These are phyloP conservation scores for Colletotrichum incanum DNA, from an alignment of 2,329 filamentous ascomycete species.

Conservation along the genomic window DNA sequence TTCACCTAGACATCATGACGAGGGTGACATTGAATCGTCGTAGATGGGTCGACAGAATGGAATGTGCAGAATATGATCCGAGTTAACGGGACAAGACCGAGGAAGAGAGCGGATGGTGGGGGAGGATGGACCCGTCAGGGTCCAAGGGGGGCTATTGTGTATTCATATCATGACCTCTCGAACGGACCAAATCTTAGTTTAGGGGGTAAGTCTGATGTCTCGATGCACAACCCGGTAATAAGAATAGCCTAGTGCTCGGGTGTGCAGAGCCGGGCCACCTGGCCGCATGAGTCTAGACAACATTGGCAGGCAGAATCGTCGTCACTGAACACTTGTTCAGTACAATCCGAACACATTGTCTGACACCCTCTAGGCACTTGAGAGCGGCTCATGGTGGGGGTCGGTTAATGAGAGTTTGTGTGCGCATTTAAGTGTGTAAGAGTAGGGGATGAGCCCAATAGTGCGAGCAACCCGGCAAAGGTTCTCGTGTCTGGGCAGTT, in stretches of 20 bases:
- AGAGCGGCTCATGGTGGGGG: background rate
- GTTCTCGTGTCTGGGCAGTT: background rate
- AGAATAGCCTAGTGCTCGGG: slow-evolving; percentile 35
- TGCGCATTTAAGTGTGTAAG: background rate
- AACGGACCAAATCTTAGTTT: slow-evolving; percentile 24
- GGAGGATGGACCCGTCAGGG: slow-evolving; percentile 22
- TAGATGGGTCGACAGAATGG: slow-evolving; percentile 2
- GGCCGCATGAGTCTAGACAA: background rate
- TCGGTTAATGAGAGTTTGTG: background rate
- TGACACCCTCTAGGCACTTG: slow-evolving; percentile 12
- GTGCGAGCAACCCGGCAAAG: background rate
- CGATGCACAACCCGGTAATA: slow-evolving; percentile 21
- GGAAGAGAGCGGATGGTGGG: background rate
- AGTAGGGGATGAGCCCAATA: background rate
- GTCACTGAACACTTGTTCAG: slow-evolving; percentile 9
- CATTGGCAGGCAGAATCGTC: slow-evolving; percentile 9
- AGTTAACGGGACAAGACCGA: slow-evolving; percentile 22
- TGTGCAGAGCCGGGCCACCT: slow-evolving; percentile 10
- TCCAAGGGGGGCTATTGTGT: slow-evolving; percentile 19
- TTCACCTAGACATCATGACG: slow-evolving; percentile 34
- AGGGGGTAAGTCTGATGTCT: slow-evolving; percentile 35
- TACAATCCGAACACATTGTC: slow-evolving; percentile 4
- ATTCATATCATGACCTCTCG: slow-evolving; percentile 32
- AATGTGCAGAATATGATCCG: slow-evolving; percentile 31
- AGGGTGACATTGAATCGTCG: slow-evolving; percentile 13